Percentiles rank a stretch among this genome's conserved stretches.
phyloP scores from a whole-genome alignment of 2,329 filamentous ascomycete genomes.

The Corniculantispora saksenae region DNA sequence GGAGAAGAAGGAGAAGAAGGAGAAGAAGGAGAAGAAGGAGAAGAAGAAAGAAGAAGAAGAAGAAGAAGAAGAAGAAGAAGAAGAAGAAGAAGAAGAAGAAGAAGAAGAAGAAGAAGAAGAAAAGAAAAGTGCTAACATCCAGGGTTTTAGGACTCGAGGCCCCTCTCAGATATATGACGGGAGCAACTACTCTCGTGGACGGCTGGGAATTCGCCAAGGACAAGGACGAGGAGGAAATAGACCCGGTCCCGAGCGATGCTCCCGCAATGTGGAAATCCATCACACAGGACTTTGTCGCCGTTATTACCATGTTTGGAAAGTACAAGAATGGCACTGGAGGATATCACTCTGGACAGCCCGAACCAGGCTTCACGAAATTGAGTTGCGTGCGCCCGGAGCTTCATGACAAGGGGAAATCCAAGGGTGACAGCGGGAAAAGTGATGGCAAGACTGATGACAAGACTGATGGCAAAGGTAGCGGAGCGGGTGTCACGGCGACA shows the following conservation, averaged over 20 bases:
- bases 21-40: too few relatives aligned
- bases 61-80: too few relatives aligned
- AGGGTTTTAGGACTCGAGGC: background rate
- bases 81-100: too few relatives aligned
- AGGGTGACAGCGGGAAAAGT: slow-evolving; percentile 10
- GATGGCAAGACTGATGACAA: slow-evolving; percentile 20
- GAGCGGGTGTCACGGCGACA: background rate
- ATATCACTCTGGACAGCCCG: background rate
- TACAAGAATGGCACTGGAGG: slow-evolving; percentile 18
- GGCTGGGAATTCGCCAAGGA: background rate
- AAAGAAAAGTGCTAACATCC: background rate
- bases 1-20: too few relatives aligned
- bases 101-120: too few relatives aligned
- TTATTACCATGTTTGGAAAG: slow-evolving; percentile 20
- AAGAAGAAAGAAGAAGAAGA: background rate
- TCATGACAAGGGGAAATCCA: slow-evolving; percentile 13
- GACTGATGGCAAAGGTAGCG: background rate
- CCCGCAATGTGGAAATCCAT: background rate
- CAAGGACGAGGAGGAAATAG: background rate
- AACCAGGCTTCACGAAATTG: background rate
- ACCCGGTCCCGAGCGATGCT: background rate
- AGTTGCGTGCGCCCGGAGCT: slow-evolving; percentile 12
- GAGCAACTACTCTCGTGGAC: background rate
- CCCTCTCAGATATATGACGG: background rate
- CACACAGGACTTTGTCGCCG: slow-evolving; percentile 5